A percentile compares a stretch with the other conserved stretches of the same genome.
Conservation (phyloP, 352 stramenopile genomes). For the Pythium biforme region DNA sequence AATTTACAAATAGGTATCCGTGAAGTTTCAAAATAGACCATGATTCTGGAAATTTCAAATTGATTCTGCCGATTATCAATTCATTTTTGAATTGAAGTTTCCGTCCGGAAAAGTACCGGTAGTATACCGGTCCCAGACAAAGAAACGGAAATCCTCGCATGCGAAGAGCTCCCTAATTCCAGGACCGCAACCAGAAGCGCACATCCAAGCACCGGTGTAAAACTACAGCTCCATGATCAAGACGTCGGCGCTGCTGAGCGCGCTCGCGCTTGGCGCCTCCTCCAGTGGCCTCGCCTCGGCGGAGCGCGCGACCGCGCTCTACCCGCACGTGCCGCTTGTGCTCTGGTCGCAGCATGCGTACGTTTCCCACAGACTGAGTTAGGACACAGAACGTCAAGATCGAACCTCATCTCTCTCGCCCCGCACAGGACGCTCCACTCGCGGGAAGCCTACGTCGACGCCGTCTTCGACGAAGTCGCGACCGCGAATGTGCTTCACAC, state of each 20-base stretch:
- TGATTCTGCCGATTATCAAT: too few relatives aligned
- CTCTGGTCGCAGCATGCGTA: slow-evolving; percentile 70
- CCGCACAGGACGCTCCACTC: slow-evolving; percentile 42
- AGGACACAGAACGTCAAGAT: not conserved
- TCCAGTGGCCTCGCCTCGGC: slow-evolving; percentile 1
- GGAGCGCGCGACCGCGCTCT: slow-evolving; percentile 29
- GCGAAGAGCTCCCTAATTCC: slow-evolving; percentile 5
- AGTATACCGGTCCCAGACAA: slow-evolving; percentile 3
- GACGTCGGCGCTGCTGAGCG: slow-evolving; percentile 16
- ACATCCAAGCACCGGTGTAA: slow-evolving; percentile 1
- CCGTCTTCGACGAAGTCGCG: slow-evolving; percentile 39
- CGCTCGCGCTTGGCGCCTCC: slow-evolving; percentile 12
- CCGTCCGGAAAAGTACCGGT: slow-evolving; percentile 9
- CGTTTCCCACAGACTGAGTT: slow-evolving; percentile 19
- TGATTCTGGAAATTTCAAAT: too few relatives aligned
- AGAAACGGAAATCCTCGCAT: slow-evolving; percentile 17
- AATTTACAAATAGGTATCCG: too few relatives aligned
- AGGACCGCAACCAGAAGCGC: slow-evolving; percentile 3
- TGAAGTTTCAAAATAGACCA: too few relatives aligned
- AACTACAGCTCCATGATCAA: slow-evolving; percentile 5
- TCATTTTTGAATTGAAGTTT: slow-evolving; percentile 20
- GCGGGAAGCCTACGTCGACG: slow-evolving; percentile 46
- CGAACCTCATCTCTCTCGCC: not conserved
- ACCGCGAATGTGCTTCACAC: slow-evolving; percentile 35
- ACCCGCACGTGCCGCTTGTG: slow-evolving; percentile 55